Evolutionary conservation across 2,329 filamentous ascomycete genomes (phyloP), one percentile per base, ranked within the genome.

Genomic region (Talaromyces sp.): DNA sequence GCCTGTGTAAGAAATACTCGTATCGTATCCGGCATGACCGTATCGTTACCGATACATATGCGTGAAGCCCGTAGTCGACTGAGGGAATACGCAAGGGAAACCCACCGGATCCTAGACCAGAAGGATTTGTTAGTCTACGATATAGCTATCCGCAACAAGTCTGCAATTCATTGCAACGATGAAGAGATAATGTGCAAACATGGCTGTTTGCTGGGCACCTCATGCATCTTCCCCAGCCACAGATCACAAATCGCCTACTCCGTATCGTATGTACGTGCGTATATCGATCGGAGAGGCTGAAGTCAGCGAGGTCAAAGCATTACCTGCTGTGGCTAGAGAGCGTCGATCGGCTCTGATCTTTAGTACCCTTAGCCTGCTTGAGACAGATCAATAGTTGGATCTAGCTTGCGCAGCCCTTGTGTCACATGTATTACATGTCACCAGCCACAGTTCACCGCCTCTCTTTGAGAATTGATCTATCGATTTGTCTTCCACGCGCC

Each of bases 381-480:
- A 6, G 27, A 16, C 33, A 56, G 52, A 14, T 62, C 35, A 54
- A 52, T 60, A 56, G 47, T 60, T 58, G 50, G 50, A 54, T 16
- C 19, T 56, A 56, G 31, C 52, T 56, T 56, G 31, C n/a, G n/a
- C 24, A 33, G 52, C 52, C 52, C n/a, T 14, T 22, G 52, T 56
- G 52, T 56, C 4, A 45, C 43, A 27, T 31, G 24, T 14, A 50
- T 14, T 31, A 60, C 45, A 19, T 43, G 19, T 33, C 63, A 62
- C 59, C 56, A 50, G 63, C 59, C 58, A 65, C 63, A 57, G 52
- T 27, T 45, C 52, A 65, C 54, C 57, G 63, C 63, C 56, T 45
- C 63, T 41, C 39, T 63, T 37, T 49, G 37, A 63, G 50, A 58
- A 14, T 43, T 47, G 61, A 58, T 56, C 50, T 58, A 43, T 56